phyloP scores from a whole-genome alignment of 805 yeast genomes.

The Tetrapisispora fleetii region DNA sequence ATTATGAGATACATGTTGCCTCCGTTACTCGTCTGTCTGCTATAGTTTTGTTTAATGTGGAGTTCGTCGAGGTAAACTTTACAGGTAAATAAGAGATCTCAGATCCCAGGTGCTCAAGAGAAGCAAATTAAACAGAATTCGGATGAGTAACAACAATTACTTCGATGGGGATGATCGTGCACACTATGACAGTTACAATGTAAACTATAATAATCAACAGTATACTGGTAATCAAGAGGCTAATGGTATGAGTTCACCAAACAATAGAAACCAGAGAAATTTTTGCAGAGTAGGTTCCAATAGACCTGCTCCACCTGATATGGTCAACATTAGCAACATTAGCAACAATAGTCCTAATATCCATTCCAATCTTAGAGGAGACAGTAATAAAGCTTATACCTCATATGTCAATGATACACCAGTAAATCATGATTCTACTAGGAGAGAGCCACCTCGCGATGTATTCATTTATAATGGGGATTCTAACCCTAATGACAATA shows the following conservation, averaged over 20 bases:
- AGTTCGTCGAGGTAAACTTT: no score
- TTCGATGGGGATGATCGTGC: background rate
- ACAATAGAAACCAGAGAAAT: background rate
- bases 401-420: background rate
- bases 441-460: background rate
- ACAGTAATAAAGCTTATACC: background rate
- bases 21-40: no score
- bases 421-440: no score
- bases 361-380: background rate
- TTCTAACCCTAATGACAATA: background rate
- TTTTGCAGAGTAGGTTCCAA: background rate
- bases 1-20: no score
- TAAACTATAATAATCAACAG: background rate
- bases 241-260: background rate
- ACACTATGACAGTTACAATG: background rate
- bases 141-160: slow-evolving; percentile 1
- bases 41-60: no score
- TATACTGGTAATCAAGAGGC: background rate
- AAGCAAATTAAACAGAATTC: background rate
- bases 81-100: no score
- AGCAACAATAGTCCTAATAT: background rate
- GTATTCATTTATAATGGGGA: background rate
- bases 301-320: background rate
- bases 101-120: background rate
- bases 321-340: background rate